Base-by-base conservation (phyloP, 2,329 filamentous ascomycete genomes). In the Zasmidium angulare region DNA sequence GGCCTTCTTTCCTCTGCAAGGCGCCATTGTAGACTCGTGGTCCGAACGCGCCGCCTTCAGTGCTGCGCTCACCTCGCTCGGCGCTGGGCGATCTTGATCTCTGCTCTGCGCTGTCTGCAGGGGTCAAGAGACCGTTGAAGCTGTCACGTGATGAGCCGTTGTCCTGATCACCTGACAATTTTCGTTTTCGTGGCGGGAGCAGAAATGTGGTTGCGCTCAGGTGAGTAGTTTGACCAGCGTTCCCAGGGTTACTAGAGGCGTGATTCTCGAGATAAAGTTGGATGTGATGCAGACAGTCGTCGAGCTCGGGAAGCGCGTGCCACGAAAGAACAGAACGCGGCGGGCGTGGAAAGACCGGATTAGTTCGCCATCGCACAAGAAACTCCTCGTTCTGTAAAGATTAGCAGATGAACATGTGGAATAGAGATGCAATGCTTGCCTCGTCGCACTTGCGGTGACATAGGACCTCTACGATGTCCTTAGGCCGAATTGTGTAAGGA, bases 251-350 rank as follows among this genome's bases (percentile, higher is more conserved):
- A 4, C 36, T 43, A 7, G 36, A 14, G 47, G 40, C 29, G 24
- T n/a, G 7, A 20, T 53, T 49, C 20, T 77, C 74, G 0, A 81
- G 62, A 53, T 82, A 81, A 1, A 68, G 67, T 53, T 82, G 79
- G 0, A 82, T 69, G 1, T 71, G 59, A 51, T 77, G 72, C 0
- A 80, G 68, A 36, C 75, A 76, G 4, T 66, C 51, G 0, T 62
- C 60, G 0, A 82, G 71, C 53, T 81, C 79, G 0, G 68, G 57
- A 0, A 81, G 31, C 1, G 61, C 43, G 54, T 82, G 79, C 79
- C 79, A 82, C 4, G 76, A 78, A 2, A 75, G 65, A 1, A 77
- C 72, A 0, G 68, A 64, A 21, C 61, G 49, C 31, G 63, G 58
- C 2, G 65, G 65, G 11, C 49, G 52, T 3, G 59, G 62, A 3